Conservation (phyloP, 306 rosid genomes). For the Adenanthera pavonina region DNA sequence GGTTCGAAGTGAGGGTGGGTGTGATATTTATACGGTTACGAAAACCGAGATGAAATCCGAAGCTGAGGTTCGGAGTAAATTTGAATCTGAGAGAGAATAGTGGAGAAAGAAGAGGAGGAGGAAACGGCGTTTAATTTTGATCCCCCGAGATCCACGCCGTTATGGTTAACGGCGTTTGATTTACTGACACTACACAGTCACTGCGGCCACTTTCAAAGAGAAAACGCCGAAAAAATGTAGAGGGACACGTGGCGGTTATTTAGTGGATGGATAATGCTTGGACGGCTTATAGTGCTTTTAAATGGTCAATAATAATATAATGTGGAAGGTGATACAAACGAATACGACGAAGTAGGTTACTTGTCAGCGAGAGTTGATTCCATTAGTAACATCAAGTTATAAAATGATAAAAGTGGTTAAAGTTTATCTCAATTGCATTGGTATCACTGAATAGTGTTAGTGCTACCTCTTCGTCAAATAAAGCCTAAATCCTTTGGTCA, state of each 20-base stretch:
- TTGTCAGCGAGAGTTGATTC: too few species aligned
- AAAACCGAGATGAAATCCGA: slow-evolving; percentile 42
- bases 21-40: slow-evolving; percentile 42
- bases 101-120: neutral
- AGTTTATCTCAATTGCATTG: too few species aligned
- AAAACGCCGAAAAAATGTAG: slow-evolving; percentile 1
- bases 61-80: slow-evolving; percentile 38
- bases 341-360: too few species aligned
- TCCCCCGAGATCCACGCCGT: slow-evolving; percentile 35
- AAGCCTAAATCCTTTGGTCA: too few species aligned
- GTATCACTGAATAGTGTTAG: too few species aligned
- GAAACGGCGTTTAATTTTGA: slow-evolving; percentile 44
- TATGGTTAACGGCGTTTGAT: slow-evolving; percentile 30
- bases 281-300: slow-evolving; percentile 18
- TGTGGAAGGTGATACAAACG: neutral
- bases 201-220: neutral
- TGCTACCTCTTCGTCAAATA: too few species aligned
- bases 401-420: too few species aligned
- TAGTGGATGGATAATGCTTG: slow-evolving; percentile 2
- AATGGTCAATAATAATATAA: neutral
- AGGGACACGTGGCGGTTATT: slow-evolving; percentile 41
- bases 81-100: slow-evolving; percentile 28
- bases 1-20: slow-evolving; percentile 34
- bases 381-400: too few species aligned
- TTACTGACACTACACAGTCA: neutral